Evolutionary conservation across 2,329 filamentous ascomycete genomes (phyloP).

Genomic region (Delphinella strobiligena): DNA sequence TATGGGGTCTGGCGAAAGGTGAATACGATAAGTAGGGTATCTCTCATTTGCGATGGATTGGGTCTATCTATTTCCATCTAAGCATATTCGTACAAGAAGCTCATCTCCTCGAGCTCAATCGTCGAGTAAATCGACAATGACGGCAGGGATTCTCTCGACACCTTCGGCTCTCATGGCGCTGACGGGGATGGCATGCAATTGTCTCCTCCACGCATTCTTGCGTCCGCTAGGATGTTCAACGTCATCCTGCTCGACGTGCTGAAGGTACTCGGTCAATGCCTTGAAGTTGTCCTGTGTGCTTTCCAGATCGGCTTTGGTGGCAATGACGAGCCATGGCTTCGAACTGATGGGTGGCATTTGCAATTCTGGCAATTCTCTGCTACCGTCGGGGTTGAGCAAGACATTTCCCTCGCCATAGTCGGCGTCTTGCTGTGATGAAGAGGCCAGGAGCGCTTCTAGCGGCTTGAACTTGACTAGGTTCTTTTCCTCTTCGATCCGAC

Average conservation of each 20-base stretch:
- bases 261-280: slow-evolving; percentile 58
- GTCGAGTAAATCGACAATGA: slow-evolving; percentile 58
- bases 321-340: slow-evolving; percentile 95
- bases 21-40: no score
- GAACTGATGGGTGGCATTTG: slow-evolving; percentile 62
- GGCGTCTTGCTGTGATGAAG: neutral
- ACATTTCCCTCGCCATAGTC: slow-evolving; percentile 10
- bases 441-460: no score
- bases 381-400: neutral
- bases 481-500: slow-evolving; percentile 38
- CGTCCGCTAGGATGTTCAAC: slow-evolving; percentile 61
- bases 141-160: slow-evolving; percentile 60
- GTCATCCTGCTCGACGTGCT: slow-evolving; percentile 48
- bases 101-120: slow-evolving; percentile 11
- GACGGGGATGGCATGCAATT: slow-evolving; percentile 60
- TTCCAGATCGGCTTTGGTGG: slow-evolving; percentile 79
- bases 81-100: no score
- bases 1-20: no score
- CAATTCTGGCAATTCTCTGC: slow-evolving; percentile 31
- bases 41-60: no score
- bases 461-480: slow-evolving; percentile 28
- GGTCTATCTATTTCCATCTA: no score
- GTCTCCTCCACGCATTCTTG: slow-evolving; percentile 48
- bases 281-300: slow-evolving; percentile 68
- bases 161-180: slow-evolving; percentile 84